These are phyloP conservation scores for Sanghuangporus baumii DNA, from an alignment of 1,284 basidiomycete species.

Conservation along the genomic window DNA sequence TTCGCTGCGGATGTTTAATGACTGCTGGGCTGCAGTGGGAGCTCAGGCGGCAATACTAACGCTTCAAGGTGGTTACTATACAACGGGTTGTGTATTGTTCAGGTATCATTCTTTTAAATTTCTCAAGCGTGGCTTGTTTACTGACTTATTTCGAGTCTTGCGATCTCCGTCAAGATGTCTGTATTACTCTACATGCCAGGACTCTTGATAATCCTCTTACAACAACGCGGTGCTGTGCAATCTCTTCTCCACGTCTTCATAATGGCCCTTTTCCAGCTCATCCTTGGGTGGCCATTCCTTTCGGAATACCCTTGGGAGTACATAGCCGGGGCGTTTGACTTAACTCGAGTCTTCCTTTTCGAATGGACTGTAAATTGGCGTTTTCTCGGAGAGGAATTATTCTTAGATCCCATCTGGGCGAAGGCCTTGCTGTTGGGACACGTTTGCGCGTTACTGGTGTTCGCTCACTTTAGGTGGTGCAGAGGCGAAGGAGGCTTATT, in stretches of 20 bases:
- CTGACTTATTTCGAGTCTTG: constrained; percentile 46
- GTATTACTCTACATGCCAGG: constrained; percentile 90
- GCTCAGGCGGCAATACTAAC: constrained; percentile 57
- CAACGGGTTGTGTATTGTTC: constrained; percentile 61
- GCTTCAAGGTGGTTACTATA: constrained; percentile 54
- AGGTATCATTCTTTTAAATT: constrained; percentile 36
- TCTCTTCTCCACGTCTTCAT: constrained; percentile 51
- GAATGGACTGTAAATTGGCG: constrained; percentile 99
- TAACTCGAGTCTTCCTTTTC: constrained; percentile 86
- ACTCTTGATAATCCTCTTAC: constrained; percentile 75
- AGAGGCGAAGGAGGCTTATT: constrained; percentile 57
- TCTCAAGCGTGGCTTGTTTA: background rate
- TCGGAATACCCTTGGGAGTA: constrained; percentile 60
- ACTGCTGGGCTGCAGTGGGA: constrained; percentile 77
- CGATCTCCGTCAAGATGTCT: constrained; percentile 96
- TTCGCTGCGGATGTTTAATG: constrained; percentile 91
- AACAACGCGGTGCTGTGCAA: constrained; percentile 57
- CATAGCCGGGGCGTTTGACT: constrained; percentile 76
- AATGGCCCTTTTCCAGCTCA: constrained; percentile 51
- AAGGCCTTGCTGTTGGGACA: constrained; percentile 65
- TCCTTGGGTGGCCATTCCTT: constrained; percentile 74
- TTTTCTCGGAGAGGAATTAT: constrained; percentile 71
- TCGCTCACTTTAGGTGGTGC: constrained; percentile 75
- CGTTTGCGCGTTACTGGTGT: constrained; percentile 49
- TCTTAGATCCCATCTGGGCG: constrained; percentile 66